Evolutionary conservation across 495 filamentous ascomycete species (phyloP), one percentile per base, ranked within the genome.

Genomic region (Sporormia fimetaria): DNA sequence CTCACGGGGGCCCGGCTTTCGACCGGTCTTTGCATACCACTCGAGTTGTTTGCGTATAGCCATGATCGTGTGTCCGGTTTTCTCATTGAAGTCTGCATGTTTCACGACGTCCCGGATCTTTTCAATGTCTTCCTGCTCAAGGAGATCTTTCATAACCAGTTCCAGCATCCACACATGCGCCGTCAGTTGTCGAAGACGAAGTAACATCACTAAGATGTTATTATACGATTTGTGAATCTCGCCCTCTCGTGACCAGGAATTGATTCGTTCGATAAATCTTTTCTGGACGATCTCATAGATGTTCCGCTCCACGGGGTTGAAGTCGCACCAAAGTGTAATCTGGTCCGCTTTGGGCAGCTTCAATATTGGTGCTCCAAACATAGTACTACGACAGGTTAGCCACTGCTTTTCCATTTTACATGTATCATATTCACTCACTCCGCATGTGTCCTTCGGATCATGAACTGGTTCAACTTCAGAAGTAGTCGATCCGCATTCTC

Each of bases 341-440:
- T 68, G 52, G 10, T 47, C 52, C 1, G 57, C 44, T 17, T 55
- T 42, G 0, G 78, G 79, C 0, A 82, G 59, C 3, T 63, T 63
- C 3, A 83, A 43, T 3, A 83, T 64, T 0, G 73, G 71, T 1
- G 60, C 52, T 12, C 65, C 62, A 37, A 82, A 68, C 15, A 81
- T 56, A 0, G 56, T 57, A 28, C 37, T 40, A 26, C 12, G 4
- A 40, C 3, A 3, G 14, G 21, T 40, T 40, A 40, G 10, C 23
- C 18, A 4, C 6, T 3, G 28, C 6, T 11, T 6, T 27, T 27
- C 7, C 25, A 12, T 7, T 27, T 27, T n/a, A 7, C 7, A 27
- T n/a, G 12, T 2, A 40, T 32, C 6, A 16, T 9, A 40, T 10
- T 17, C 10, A 31, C 37, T 31, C 16, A 37, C 26, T 72, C 71